Evolutionary conservation across 164 flowering plant genomes (phyloP).

Genomic region (Vitis rotundifolia): DNA sequence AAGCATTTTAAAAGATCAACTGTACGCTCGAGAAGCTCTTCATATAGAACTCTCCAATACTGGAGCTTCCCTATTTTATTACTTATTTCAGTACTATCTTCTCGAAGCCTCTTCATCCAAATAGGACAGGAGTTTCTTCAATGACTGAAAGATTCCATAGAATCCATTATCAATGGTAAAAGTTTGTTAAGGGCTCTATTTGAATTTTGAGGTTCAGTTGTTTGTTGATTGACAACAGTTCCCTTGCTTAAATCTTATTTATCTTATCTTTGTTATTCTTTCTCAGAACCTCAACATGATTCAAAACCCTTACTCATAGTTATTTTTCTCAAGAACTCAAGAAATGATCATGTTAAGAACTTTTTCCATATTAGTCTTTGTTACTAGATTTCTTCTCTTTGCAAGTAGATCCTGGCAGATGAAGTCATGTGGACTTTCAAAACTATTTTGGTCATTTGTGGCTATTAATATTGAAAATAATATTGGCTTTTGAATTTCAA

Average conservation of each 20-base stretch:
- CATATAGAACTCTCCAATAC: not conserved
- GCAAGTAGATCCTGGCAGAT: not conserved
- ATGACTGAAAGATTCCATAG: not conserved
- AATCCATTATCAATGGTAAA: not conserved
- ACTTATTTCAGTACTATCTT: not conserved
- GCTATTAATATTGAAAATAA: no score
- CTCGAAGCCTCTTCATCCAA: not conserved
- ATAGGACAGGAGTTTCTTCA: not conserved
- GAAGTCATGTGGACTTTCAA: not conserved
- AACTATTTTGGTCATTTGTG: not conserved
- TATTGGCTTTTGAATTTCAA: not conserved
- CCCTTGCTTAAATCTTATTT: not conserved
- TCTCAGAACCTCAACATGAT: not conserved
- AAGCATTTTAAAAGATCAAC: not conserved
- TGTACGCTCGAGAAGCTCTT: not conserved
- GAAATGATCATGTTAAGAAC: not conserved
- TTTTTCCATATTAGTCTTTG: not conserved
- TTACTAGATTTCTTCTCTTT: not conserved
- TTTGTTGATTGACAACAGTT: not conserved
- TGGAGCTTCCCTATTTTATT: not conserved
- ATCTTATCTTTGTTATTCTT: no score
- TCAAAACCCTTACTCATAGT: not conserved
- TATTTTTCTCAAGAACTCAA: not conserved
- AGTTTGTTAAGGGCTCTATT: not conserved
- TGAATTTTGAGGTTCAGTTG: not conserved